phyloP scores from a whole-genome alignment of 345 rosid genomes.

The Heritiera fomes region DNA sequence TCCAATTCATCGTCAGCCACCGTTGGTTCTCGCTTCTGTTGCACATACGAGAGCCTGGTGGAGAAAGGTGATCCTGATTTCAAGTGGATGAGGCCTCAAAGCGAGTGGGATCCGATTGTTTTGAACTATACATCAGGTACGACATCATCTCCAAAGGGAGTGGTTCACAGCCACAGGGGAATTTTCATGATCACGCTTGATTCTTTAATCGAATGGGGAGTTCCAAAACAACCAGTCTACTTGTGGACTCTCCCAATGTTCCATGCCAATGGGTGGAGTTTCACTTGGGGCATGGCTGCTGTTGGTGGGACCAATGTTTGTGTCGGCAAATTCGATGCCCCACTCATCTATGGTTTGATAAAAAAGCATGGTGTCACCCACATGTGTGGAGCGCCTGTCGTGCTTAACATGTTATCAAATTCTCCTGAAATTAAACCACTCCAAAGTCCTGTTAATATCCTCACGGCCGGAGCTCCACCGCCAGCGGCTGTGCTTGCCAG shows the following conservation, averaged over 20 bases:
- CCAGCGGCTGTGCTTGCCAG: constrained; percentile 64
- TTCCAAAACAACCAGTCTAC: constrained; percentile 66
- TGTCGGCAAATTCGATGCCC: constrained; percentile 62
- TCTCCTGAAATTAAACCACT: constrained; percentile 34
- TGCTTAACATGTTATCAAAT: constrained; percentile 68
- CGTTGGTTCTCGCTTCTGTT: constrained; percentile 27
- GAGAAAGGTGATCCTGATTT: constrained; percentile 52
- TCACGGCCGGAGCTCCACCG: constrained; percentile 87
- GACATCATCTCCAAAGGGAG: constrained; percentile 86
- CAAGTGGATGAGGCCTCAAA: constrained; percentile 51
- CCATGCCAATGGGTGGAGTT: constrained; percentile 86
- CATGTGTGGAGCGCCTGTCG: constrained; percentile 89
- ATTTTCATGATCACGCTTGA: constrained; percentile 50
- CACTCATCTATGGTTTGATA: constrained; percentile 49
- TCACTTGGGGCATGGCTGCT: constrained; percentile 78
- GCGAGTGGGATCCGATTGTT: constrained; percentile 69
- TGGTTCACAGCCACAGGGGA: constrained; percentile 79
- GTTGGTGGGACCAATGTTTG: constrained; percentile 82
- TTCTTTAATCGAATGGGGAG: constrained; percentile 54
- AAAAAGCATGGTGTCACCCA: constrained; percentile 64
- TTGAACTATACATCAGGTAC: constrained; percentile 89
- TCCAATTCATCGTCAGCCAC: neutral
- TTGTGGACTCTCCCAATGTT: constrained; percentile 92
- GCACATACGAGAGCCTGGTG: constrained; percentile 54
- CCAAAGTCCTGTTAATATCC: constrained; percentile 50